Evolutionary conservation across 2,329 filamentous ascomycete genomes (phyloP).

Genomic region (Nectriaceae sp.): DNA sequence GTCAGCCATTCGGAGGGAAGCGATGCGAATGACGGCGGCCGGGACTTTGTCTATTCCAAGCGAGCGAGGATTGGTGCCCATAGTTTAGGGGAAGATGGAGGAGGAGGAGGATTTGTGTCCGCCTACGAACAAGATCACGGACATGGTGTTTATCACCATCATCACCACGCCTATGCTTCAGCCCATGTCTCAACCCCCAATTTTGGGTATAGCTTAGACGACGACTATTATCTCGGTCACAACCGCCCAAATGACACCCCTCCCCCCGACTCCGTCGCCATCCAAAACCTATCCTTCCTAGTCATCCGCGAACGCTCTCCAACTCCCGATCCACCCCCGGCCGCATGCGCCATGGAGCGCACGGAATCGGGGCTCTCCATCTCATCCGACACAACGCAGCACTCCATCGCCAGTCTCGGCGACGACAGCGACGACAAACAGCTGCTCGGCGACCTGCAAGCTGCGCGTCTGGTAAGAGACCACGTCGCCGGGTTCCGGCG

Average conservation of each 20-base stretch:
- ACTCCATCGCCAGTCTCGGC: conserved; percentile 26
- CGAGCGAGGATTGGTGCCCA: conserved; percentile 22
- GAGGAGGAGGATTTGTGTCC: conserved; percentile 4
- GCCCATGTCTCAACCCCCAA: conserved; percentile 1
- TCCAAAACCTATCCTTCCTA: conserved; percentile 38
- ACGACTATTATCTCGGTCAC: conserved; percentile 11
- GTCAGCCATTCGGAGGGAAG: conserved; percentile 37
- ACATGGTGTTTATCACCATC: not conserved
- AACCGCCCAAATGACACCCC: not conserved
- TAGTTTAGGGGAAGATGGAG: not conserved
- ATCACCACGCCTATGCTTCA: not conserved
- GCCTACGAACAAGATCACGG: conserved; percentile 5
- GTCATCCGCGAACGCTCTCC: conserved; percentile 39
- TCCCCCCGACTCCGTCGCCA: conserved; percentile 29
- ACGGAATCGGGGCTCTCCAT: conserved; percentile 53
- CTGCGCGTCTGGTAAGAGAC: conserved; percentile 49
- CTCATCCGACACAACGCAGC: conserved; percentile 40
- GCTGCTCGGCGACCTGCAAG: conserved; percentile 47
- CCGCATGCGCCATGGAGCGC: conserved; percentile 43
- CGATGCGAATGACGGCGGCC: conserved; percentile 28
- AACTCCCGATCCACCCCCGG: conserved; percentile 19
- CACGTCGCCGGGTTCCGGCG: conserved; percentile 49
- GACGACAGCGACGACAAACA: conserved; percentile 32
- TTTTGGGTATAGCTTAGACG: conserved; percentile 11
- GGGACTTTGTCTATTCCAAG: conserved; percentile 22